Evolutionary conservation across 2,329 filamentous ascomycete species (phyloP), one percentile per base, ranked within the genome.

Genomic region (Ampelomyces quisqualis): DNA sequence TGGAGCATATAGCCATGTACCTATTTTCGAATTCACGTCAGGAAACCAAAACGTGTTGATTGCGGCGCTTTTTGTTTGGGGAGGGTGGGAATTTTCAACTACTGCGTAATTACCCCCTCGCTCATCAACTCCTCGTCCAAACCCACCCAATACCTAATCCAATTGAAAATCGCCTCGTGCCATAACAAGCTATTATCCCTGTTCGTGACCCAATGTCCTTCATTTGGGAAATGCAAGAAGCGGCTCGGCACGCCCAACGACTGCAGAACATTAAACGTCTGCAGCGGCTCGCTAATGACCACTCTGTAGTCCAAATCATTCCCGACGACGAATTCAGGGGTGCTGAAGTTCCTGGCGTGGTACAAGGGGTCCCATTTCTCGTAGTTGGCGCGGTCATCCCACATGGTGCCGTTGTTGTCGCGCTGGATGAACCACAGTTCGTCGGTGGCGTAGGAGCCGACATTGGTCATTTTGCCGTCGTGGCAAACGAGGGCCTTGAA

Each of bases 401-500:
- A 70, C 32, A 64, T 54, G 3, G 60, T 67, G 38, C 67, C 68
- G 33, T 67, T 67, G 39, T 69, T 60, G 43, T 71, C 75, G 44
- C 68, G 75, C 44, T 76, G 62, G 24, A 73, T 73, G 53, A 77
- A 77, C 69, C 70, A 77, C n/a, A 77, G 49, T 47, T 77, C 75
- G 2, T 78, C 75, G 5, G 73, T 75, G 2, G 69, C 67, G 49
- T 77, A 70, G 57, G 72, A 69, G 18, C 65, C 65, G 27, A 73
- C 64, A 24, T 73, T 69, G 57, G 82, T 85, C 65, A 89, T 88
- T 38, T 90, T 85, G 36, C 90, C 90, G 56, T 95, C 89, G 63
- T 95, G 90, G 60, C 84, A 88, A 22, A 95, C 89, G 9, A 95
- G 77, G 0, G 89, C 89, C 69, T 88, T 88, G 78, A 96, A 94